These are phyloP conservation scores for Daldinia bambusicola DNA, from an alignment of 495 filamentous ascomycete species.

Conservation along the genomic window DNA sequence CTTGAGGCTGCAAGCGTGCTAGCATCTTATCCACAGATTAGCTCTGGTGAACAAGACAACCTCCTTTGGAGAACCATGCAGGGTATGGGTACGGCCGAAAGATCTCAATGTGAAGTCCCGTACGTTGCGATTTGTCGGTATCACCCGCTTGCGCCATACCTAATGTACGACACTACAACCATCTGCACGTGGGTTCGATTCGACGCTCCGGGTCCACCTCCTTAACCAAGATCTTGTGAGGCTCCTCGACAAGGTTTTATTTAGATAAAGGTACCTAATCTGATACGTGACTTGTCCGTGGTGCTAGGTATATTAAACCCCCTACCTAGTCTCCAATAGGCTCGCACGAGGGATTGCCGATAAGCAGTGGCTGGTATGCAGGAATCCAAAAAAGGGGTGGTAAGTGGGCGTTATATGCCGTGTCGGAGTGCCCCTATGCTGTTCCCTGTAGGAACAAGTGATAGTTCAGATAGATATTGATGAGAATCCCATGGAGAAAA, in stretches of 20 bases:
- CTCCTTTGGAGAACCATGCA: constrained; percentile 35
- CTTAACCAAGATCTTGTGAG: constrained; percentile 35
- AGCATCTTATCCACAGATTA: constrained; percentile 17
- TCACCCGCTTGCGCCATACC: constrained; percentile 26
- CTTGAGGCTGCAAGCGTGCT: constrained; percentile 7
- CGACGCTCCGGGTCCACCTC: constrained; percentile 29
- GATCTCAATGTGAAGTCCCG: constrained; percentile 28
- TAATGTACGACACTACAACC: constrained; percentile 15
- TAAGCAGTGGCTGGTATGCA: constrained; percentile 24
- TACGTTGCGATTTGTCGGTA: constrained; percentile 10
- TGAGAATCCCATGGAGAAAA: neutral
- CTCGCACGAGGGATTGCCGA: constrained; percentile 11
- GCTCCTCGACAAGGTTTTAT: constrained; percentile 26
- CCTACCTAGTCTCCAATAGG: constrained; percentile 19
- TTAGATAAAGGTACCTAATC: constrained; percentile 26
- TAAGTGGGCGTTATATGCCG: neutral
- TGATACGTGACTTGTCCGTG: constrained; percentile 22
- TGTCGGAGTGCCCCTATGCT: constrained; percentile 6
- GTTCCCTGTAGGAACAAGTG: constrained; percentile 15
- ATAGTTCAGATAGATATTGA: constrained; percentile 1
- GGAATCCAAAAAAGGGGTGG: constrained; percentile 23
- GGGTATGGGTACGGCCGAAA: constrained; percentile 28
- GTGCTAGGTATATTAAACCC: constrained; percentile 9
- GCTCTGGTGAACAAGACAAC: constrained; percentile 7
- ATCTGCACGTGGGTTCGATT: constrained; percentile 33